phyloP scores from a whole-genome alignment of 495 filamentous ascomycete genomes.

The Tuber umbilicatum region DNA sequence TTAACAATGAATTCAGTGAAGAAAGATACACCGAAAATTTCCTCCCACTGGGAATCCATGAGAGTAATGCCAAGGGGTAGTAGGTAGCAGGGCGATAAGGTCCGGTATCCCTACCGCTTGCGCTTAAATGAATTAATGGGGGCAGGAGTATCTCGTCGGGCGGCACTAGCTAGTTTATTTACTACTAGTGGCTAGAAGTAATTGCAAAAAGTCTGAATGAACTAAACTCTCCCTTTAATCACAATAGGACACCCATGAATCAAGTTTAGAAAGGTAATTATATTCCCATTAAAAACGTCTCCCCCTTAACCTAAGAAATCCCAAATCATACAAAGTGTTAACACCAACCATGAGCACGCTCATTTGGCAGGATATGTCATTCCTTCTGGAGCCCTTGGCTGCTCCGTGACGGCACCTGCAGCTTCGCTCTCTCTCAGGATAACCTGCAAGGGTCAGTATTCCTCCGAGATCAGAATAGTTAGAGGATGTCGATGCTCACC shows the following conservation, averaged over 20 bases:
- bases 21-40: neutral
- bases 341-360: neutral
- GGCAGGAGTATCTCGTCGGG: neutral
- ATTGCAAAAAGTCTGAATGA: neutral
- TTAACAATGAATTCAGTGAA: neutral
- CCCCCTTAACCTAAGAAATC: neutral
- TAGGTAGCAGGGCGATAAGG: neutral
- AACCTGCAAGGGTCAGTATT: neutral
- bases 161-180: neutral
- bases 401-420: neutral
- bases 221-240: neutral
- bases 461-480: neutral
- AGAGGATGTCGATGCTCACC: neutral
- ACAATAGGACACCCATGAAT: neutral
- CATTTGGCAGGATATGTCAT: constrained; percentile 2
- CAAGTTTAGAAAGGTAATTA: neutral
- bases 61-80: neutral
- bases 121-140: neutral
- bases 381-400: neutral
- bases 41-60: neutral
- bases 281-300: neutral
- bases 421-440: neutral
- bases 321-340: neutral
- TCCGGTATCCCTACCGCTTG: neutral
- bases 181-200: neutral